A percentile compares a stretch with the other conserved stretches of the same genome.
Conservation (phyloP, 2,329 filamentous ascomycete species). For the Cadophora sp. region DNA sequence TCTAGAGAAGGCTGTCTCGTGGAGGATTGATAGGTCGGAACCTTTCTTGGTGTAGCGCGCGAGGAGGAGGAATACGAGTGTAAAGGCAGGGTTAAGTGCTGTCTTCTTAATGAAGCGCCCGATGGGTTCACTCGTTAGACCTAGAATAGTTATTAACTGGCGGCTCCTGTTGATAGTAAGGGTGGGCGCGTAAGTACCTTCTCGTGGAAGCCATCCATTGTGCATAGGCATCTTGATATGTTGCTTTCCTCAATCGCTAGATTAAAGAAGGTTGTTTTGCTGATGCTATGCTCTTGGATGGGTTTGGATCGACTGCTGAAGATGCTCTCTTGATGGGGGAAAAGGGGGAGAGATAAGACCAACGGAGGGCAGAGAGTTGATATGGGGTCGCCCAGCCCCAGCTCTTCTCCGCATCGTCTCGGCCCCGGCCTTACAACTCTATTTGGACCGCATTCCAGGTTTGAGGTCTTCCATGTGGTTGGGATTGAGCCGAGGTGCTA, state of each 20-base stretch:
- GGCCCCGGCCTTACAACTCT: neutral
- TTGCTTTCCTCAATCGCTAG: neutral
- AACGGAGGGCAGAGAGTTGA: neutral
- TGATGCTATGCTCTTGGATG: neutral
- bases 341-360: neutral
- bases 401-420: slow-evolving; percentile 11
- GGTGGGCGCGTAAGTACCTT: slow-evolving; percentile 48
- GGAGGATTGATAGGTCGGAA: slow-evolving; percentile 58
- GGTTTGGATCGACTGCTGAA: neutral
- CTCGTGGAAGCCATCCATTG: slow-evolving; percentile 60
- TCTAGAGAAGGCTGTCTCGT: slow-evolving; percentile 57
- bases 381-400: slow-evolving; percentile 9
- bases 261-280: neutral
- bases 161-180: neutral
- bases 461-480: slow-evolving; percentile 22
- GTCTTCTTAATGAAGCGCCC: slow-evolving; percentile 64
- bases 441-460: neutral
- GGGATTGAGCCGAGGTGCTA: slow-evolving; percentile 24
- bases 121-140: slow-evolving; percentile 66
- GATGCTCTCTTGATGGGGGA: neutral
- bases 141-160: slow-evolving; percentile 35
- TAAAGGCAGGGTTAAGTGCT: slow-evolving; percentile 67
- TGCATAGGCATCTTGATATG: slow-evolving; percentile 53
- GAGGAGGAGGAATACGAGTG: slow-evolving; percentile 68
- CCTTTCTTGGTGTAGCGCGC: slow-evolving; percentile 70